Base-by-base conservation (phyloP, 768 basidiomycete species). In the Daedalea quercina region DNA sequence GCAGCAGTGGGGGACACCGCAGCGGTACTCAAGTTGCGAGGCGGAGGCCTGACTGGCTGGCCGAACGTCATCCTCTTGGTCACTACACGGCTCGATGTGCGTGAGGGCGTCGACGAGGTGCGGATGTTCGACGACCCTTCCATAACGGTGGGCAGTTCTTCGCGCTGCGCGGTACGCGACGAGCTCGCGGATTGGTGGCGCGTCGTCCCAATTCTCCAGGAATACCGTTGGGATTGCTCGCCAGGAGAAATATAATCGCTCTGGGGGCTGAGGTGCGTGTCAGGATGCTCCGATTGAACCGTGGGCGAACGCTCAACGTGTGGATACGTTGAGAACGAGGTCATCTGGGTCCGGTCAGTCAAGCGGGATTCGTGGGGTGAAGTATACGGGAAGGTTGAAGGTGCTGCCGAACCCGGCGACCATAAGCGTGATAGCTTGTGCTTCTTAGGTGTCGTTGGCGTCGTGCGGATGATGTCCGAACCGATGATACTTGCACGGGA, bases 401-500 rank as follows among this genome's bases (percentile, higher is more conserved):
- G 54, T 41, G 45, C 28, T 17, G 37, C 23, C 11, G 59, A 53
- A 2, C 22, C 43, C 1, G 60, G 57, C 3, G 60, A 58, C 55
- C 53, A 57, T 6, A 33, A 37, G 22, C 35, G 56, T 24, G 31
- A 51, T 6, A 37, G 28, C 19, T 44, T 41, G 19, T 40, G 43
- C 15, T 50, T 43, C 15, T 41, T 50, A 2, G 24, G 37, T n/a
- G 57, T 48, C 2, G 51, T 48, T 11, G 59, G 52, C n/a, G 55
- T 35, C 9, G 46, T 46, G 35, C 60, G 59, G 11, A 70, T 54
- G 53, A 69, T 67, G 52, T 69, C 69, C 4, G 69, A 68, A 2
- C 66, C 65, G 11, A 66, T 55, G 41, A 63, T 44, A 26, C 55
- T 53, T 22, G 60, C 58, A 3, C 42, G 33, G 26, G 46, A 46